Conservation (phyloP, 176 grass and related monocot genomes). For the Poa pratensis region DNA sequence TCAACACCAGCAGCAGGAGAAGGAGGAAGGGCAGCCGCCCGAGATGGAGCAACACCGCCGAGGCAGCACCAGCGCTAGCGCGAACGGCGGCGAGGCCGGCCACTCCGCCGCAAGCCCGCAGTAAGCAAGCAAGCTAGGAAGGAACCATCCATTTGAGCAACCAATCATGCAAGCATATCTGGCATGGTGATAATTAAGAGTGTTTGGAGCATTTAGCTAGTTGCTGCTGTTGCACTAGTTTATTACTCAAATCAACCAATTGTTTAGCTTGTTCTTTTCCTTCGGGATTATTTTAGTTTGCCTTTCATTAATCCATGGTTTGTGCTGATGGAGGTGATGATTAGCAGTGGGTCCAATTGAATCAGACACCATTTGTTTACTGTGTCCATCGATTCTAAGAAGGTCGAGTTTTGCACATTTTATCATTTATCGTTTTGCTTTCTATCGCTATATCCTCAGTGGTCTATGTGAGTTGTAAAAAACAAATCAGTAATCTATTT, state of each 20-base stretch:
- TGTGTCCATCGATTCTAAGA: slow-evolving; percentile 23
- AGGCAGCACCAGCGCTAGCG: slow-evolving; percentile 26
- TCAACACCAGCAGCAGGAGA: slow-evolving; percentile 34
- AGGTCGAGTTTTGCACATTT: slow-evolving; percentile 31
- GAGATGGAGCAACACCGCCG: slow-evolving; percentile 47
- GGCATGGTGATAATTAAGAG: slow-evolving; percentile 35
- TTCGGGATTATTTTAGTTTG: slow-evolving; percentile 49
- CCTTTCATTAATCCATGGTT: slow-evolving; percentile 50
- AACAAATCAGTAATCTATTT: not conserved
- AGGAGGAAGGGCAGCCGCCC: not conserved
- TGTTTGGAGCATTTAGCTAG: slow-evolving; percentile 39
- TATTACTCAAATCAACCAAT: slow-evolving; percentile 45
- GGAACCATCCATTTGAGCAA: not conserved
- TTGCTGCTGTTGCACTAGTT: slow-evolving; percentile 50
- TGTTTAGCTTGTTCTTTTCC: slow-evolving; percentile 53
- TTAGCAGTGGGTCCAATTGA: slow-evolving; percentile 48
- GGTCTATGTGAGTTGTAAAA: not conserved
- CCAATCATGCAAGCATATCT: slow-evolving; percentile 42
- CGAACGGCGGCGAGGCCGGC: slow-evolving; percentile 49
- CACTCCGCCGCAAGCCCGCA: slow-evolving; percentile 52
- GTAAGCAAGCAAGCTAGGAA: slow-evolving; percentile 29
- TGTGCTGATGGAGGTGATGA: slow-evolving; percentile 55
- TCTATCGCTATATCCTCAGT: not conserved
- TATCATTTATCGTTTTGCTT: not conserved
- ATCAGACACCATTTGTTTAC: slow-evolving; percentile 25